Percentiles rank a stretch among this genome's conserved stretches.
phyloP scores from a whole-genome alignment of 441 rosid species.

The Sinapis alba region DNA sequence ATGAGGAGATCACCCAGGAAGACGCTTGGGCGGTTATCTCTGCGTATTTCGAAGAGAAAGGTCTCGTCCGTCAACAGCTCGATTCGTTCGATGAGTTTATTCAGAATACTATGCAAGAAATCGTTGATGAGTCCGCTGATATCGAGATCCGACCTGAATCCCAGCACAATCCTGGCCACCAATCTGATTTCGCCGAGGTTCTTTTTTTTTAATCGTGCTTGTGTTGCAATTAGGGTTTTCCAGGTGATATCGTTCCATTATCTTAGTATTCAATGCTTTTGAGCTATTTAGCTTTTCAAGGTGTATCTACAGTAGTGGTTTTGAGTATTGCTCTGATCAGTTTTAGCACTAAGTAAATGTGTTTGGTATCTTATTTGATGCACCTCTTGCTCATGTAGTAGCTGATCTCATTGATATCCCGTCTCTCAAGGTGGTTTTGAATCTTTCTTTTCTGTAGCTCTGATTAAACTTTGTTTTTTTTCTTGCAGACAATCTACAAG shows the following conservation, averaged over 20 bases:
- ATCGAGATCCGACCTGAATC: constrained; percentile 97
- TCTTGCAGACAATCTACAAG: constrained; percentile 84
- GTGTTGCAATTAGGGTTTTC: background rate
- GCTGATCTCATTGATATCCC: too few species aligned
- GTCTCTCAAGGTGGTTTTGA: too few species aligned
- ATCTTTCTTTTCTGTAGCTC: background rate
- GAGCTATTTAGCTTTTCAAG: too few species aligned
- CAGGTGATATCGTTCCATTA: too few species aligned
- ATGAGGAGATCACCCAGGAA: constrained; percentile 84
- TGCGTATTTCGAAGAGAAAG: constrained; percentile 95
- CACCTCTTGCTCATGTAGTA: too few species aligned
- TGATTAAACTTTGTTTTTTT: constrained; percentile 9
- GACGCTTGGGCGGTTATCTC: constrained; percentile 97
- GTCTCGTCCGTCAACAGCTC: constrained; percentile 90
- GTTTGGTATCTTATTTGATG: too few species aligned
- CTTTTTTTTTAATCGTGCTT: background rate
- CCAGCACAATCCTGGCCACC: constrained; percentile 95
- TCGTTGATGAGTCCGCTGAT: constrained; percentile 79
- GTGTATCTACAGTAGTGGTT: too few species aligned
- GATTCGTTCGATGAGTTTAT: constrained; percentile 96
- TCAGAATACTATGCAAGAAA: constrained; percentile 97
- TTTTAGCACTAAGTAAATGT: too few species aligned
- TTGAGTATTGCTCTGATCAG: background rate
- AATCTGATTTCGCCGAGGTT: constrained; percentile 92
- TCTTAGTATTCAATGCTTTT: too few species aligned